Conservation (phyloP, 1,284 basidiomycete genomes). For the Leccinum pachyderme region DNA sequence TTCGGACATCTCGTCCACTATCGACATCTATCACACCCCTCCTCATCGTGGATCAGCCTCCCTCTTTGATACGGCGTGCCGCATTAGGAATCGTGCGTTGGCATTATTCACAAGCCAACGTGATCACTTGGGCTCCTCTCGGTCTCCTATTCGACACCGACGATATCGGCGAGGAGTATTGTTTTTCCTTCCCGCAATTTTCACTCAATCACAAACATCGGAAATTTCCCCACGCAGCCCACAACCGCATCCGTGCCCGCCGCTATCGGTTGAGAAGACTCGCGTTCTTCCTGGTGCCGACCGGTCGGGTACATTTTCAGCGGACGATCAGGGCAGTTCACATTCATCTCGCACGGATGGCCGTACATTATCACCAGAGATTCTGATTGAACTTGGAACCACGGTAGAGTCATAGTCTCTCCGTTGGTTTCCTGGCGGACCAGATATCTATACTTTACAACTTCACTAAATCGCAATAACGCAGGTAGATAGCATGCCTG, state of each 20-base stretch:
- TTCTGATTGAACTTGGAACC: conserved; percentile 32
- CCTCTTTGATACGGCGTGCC: conserved; percentile 49
- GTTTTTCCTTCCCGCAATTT: conserved; percentile 82
- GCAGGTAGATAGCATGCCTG: conserved; percentile 14
- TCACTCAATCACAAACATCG: conserved; percentile 52
- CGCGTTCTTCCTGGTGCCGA: conserved; percentile 25
- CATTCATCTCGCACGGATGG: conserved; percentile 32
- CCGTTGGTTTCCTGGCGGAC: conserved; percentile 11
- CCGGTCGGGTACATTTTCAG: conserved; percentile 21
- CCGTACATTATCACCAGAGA: conserved; percentile 29
- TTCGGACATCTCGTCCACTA: conserved; percentile 45
- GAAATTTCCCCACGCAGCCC: conserved; percentile 40
- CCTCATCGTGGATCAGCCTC: conserved; percentile 40
- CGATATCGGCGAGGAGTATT: conserved; percentile 60
- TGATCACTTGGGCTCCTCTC: conserved; percentile 36
- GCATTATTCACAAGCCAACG: conserved; percentile 44
- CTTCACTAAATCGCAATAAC: conserved; percentile 30
- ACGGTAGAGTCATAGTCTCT: conserved; percentile 22
- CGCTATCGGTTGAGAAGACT: conserved; percentile 38
- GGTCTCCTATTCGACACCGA: conserved; percentile 45
- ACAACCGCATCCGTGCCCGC: conserved; percentile 30
- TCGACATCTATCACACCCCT: conserved; percentile 39
- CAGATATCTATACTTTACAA: conserved; percentile 25
- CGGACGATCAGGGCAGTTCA: conserved; percentile 33
- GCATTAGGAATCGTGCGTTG: conserved; percentile 53